Conservation (phyloP, 495 filamentous ascomycete genomes). For the Penicillium taxi region DNA sequence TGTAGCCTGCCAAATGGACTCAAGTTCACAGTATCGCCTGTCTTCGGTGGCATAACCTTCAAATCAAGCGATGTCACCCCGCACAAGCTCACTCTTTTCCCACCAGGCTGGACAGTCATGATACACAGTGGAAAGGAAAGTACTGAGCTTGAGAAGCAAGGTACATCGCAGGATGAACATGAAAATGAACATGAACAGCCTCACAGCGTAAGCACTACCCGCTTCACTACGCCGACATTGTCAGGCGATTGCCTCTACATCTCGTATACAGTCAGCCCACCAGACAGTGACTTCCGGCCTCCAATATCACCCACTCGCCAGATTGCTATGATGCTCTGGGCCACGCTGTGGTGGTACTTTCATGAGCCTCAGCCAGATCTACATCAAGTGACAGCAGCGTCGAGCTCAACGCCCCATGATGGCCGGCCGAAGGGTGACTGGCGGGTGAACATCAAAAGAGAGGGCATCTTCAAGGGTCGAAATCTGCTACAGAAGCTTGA, state of each 20-base stretch:
- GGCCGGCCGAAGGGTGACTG: slow-evolving; percentile 81
- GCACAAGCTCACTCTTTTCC: slow-evolving; percentile 62
- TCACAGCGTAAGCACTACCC: too few relatives aligned
- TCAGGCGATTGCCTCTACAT: slow-evolving; percentile 78
- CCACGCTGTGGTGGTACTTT: slow-evolving; percentile 94
- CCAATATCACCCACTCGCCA: slow-evolving; percentile 71
- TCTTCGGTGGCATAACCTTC: slow-evolving; percentile 85
- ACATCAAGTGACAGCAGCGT: slow-evolving; percentile 53
- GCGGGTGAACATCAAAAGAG: slow-evolving; percentile 74
- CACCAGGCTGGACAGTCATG: slow-evolving; percentile 81
- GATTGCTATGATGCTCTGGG: slow-evolving; percentile 95
- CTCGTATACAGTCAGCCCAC: slow-evolving; percentile 79
- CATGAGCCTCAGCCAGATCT: slow-evolving; percentile 50
- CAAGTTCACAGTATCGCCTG: slow-evolving; percentile 66
- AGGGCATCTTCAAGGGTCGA: slow-evolving; percentile 76
- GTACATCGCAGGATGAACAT: slow-evolving; percentile 12
- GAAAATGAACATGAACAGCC: too few relatives aligned
- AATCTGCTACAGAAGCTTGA: slow-evolving; percentile 85
- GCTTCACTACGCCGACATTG: slow-evolving; percentile 65
- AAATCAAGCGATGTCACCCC: slow-evolving; percentile 65
- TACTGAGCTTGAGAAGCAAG: slow-evolving; percentile 19
- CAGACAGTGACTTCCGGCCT: slow-evolving; percentile 69
- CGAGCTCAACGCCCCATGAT: slow-evolving; percentile 51
- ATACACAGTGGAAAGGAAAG: slow-evolving; percentile 61
- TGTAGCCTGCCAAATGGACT: slow-evolving; percentile 78